These are phyloP conservation scores for Agastache rugosa DNA, from an alignment of 257 asterid genomes.

Conservation along the genomic window DNA sequence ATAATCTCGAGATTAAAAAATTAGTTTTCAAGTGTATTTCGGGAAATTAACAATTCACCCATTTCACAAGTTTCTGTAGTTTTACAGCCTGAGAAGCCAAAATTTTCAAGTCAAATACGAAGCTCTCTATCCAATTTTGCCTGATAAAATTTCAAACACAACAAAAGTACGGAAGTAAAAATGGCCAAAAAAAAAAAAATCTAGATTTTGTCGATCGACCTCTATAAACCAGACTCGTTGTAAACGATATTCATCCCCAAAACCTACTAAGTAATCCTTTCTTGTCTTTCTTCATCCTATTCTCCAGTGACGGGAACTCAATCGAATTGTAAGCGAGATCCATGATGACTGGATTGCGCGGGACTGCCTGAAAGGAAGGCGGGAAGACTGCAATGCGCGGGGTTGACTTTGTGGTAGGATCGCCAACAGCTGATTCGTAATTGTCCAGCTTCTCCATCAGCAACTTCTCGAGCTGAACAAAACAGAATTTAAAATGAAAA, in stretches of 20 bases:
- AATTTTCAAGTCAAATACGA: conserved; percentile 4
- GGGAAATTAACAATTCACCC: neutral
- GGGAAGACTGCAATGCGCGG: conserved; percentile 62
- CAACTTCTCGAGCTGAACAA: conserved; percentile 65
- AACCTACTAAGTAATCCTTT: conserved; percentile 90
- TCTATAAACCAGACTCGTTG: conserved; percentile 16
- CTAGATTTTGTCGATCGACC: neutral
- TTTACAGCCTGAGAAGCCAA: conserved; percentile 20
- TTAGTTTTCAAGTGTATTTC: neutral
- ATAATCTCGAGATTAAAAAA: neutral
- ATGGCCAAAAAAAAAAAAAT: neutral
- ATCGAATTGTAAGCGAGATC: conserved; percentile 74
- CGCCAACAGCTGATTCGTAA: conserved; percentile 86
- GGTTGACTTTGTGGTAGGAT: conserved; percentile 54
- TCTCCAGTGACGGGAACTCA: conserved; percentile 87
- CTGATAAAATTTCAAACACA: neutral
- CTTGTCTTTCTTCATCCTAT: conserved; percentile 82
- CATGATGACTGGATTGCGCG: conserved; percentile 63
- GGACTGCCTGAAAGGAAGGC: conserved; percentile 60
- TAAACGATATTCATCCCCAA: conserved; percentile 55
- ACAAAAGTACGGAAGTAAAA: neutral
- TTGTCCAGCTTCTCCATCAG: conserved; percentile 76
- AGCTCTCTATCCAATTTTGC: neutral
- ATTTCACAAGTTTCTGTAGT: conserved; percentile 26
- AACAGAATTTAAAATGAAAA: neutral